Evolutionary conservation across 1,139 yeast species (phyloP).

Genomic region (Magnusiomyces ingens): DNA sequence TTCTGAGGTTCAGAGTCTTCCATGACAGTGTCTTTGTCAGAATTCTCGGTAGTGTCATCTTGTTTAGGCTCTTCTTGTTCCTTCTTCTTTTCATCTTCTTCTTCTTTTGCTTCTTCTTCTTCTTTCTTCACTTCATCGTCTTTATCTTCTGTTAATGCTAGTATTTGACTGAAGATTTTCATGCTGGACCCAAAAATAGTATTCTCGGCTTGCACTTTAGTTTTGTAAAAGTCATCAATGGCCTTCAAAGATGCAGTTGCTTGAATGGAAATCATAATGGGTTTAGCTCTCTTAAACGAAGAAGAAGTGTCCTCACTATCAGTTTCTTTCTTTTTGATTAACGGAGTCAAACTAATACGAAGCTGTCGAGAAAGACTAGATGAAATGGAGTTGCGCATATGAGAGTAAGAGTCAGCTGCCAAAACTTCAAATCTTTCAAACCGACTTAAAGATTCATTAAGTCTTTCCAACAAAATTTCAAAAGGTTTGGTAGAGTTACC

Average conservation of each 20-base stretch:
- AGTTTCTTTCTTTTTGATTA: neutral
- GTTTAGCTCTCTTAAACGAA: constrained; percentile 22
- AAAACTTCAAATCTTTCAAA: constrained; percentile 70
- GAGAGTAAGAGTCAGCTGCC: constrained; percentile 42
- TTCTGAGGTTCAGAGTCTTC: neutral
- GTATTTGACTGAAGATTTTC: neutral
- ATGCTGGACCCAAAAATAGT: constrained; percentile 16
- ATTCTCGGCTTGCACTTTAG: constrained; percentile 16
- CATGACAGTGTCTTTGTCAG: neutral
- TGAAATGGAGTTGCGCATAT: constrained; percentile 23
- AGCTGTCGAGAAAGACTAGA: constrained; percentile 71
- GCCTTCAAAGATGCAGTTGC: constrained; percentile 82
- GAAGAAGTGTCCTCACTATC: constrained; percentile 23
- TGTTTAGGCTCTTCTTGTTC: neutral
- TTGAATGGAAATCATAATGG: constrained; percentile 54
- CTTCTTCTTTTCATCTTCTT: neutral
- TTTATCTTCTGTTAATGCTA: neutral
- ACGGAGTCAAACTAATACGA: constrained; percentile 44
- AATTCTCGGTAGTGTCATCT: neutral
- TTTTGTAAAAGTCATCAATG: constrained; percentile 48
- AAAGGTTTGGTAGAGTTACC: constrained; percentile 31
- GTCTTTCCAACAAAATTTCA: constrained; percentile 43
- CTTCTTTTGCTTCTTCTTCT: constrained; percentile 7
- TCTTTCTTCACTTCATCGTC: neutral
- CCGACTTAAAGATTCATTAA: constrained; percentile 72